Base-by-base conservation (phyloP, 2,329 filamentous ascomycete genomes). In the Fusarium pseudograminearum region DNA sequence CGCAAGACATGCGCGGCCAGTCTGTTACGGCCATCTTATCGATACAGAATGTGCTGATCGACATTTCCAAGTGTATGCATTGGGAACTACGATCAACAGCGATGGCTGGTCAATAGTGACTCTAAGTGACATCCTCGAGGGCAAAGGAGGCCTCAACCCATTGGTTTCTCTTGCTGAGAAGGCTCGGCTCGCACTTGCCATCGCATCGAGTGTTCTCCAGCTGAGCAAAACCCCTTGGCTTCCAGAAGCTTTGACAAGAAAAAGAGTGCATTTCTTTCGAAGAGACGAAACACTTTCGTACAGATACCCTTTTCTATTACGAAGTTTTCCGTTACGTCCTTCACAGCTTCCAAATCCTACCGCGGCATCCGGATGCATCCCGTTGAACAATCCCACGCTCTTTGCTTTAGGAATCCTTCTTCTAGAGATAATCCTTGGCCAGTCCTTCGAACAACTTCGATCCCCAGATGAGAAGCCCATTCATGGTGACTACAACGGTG, bases 221-320 rank as follows among this genome's bases (percentile, higher is more conserved):
- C 18, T 71, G 5, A 68, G 67, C n/a, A 71, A 70, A 6, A 68
- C 69, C 0, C 64, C 60, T 5, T 71, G 69, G 69, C 57, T 70
- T 6, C 48, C 60, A 3, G 64, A 56, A 4, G 41, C 5, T 2
- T 22, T 67, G 3, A 68, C 47, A 5, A 45, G 30, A 4, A 52
- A 18, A 15, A 47, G 40, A 2, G 33, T 71, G 0, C 47, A 62
- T 18, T 71, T 70, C 33, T 70, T 71, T 5, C 38, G 36, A 31
- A 45, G 15, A 2, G 52, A 41, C 1, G 22, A 24, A 4, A 4
- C 5, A 0, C 10, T 51, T 5, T 63, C 53, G 0, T 68, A 58
- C 30, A 38, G 20, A 4, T 11, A 42, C 11, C 67, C 63, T 0
- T 71, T 71, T 20, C 34, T 67, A 0, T 8, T 41, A 3, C 44